These are phyloP conservation scores for Alectoria sarmentosa DNA, from an alignment of 495 filamentous ascomycete genomes.

Conservation along the genomic window DNA sequence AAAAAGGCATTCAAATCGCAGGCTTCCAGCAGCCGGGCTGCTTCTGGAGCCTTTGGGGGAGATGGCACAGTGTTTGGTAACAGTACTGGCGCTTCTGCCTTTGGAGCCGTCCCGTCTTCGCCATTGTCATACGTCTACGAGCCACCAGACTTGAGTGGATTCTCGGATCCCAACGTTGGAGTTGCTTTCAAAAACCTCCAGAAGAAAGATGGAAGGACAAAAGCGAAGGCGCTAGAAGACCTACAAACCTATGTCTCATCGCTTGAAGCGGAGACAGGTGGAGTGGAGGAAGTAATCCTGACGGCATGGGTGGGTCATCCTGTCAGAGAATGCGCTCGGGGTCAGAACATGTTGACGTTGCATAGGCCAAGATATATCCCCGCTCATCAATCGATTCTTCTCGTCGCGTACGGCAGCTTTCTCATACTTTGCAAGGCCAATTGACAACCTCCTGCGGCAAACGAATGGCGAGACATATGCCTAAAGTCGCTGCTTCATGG, in stretches of 20 bases:
- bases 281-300: slow-evolving; percentile 66
- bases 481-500: slow-evolving; percentile 77
- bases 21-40: slow-evolving; percentile 64
- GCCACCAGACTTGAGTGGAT: slow-evolving; percentile 69
- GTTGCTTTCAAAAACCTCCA: slow-evolving; percentile 86
- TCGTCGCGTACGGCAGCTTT: slow-evolving; percentile 76
- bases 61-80: slow-evolving; percentile 36
- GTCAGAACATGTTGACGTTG: slow-evolving; percentile 30
- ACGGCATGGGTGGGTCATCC: slow-evolving; percentile 73
- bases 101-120: slow-evolving; percentile 43
- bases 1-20: slow-evolving; percentile 61
- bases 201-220: slow-evolving; percentile 90
- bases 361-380: slow-evolving; percentile 75
- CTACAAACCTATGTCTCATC: slow-evolving; percentile 56
- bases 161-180: slow-evolving; percentile 72
- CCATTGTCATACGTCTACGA: slow-evolving; percentile 77
- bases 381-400: slow-evolving; percentile 81
- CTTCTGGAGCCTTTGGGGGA: slow-evolving; percentile 40
- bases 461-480: slow-evolving; percentile 68
- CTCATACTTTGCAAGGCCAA: slow-evolving; percentile 67
- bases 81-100: slow-evolving; percentile 41
- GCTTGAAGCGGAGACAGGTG: slow-evolving; percentile 40
- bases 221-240: slow-evolving; percentile 88
- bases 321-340: slow-evolving; percentile 15
- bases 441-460: slow-evolving; percentile 68